These are phyloP conservation scores for Fraxinus latifolia DNA, from an alignment of 305 asterid genomes.

Conservation along the genomic window DNA sequence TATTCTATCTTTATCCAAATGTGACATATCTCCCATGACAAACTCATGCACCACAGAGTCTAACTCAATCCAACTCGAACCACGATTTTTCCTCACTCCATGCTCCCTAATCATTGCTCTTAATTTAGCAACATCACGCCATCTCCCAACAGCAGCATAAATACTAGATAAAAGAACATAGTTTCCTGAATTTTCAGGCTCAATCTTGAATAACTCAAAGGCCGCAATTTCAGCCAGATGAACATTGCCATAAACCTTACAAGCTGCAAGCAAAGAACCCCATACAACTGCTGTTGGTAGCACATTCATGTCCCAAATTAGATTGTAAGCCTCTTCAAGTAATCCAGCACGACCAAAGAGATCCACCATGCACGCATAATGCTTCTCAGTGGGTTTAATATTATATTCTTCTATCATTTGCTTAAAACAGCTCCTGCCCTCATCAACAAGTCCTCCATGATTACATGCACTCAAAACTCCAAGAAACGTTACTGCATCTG, in stretches of 20 bases:
- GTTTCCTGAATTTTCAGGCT: conserved; percentile 21
- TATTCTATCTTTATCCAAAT: conserved; percentile 9
- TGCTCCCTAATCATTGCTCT: conserved; percentile 12
- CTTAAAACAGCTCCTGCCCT: conserved; percentile 13
- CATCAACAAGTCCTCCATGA: conserved; percentile 18
- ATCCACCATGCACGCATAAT: conserved; percentile 24
- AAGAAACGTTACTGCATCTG: conserved; percentile 21
- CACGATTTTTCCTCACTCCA: conserved; percentile 10
- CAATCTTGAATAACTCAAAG: conserved; percentile 18
- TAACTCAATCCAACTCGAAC: conserved; percentile 24
- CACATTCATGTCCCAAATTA: conserved; percentile 11
- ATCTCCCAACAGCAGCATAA: conserved; percentile 20
- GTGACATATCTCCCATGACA: conserved; percentile 14
- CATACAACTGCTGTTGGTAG: conserved; percentile 11
- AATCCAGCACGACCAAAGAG: conserved; percentile 21
- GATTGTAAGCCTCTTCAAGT: conserved; percentile 10
- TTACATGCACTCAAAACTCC: conserved; percentile 21
- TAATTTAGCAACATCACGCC: conserved; percentile 21
- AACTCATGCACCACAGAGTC: conserved; percentile 24
- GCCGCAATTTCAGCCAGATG: conserved; percentile 27
- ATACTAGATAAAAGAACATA: conserved; percentile 16
- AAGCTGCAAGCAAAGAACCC: conserved; percentile 21
- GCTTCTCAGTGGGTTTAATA: conserved; percentile 15
- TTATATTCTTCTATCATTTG: conserved; percentile 16
- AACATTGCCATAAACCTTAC: conserved; percentile 17